Evolutionary conservation across 1,284 basidiomycete species (phyloP).

Genomic region (Cutaneotrichosporon sp.): DNA sequence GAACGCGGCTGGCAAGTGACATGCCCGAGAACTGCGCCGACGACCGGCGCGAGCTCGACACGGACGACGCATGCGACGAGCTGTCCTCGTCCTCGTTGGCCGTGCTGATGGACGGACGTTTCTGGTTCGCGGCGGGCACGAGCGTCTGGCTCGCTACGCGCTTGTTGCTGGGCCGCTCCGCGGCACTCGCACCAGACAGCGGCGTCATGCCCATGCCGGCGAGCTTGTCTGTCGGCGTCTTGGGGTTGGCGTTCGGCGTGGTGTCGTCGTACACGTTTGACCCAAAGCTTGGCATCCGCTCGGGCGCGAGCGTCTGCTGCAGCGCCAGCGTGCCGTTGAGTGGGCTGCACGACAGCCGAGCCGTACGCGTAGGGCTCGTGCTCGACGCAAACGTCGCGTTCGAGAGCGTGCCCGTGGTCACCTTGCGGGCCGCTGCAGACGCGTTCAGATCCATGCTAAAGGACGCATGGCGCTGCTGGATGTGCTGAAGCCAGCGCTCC

Average conservation of each 20-base stretch:
- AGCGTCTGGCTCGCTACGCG: slow-evolving; percentile 45
- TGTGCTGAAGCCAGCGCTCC: slow-evolving; percentile 35
- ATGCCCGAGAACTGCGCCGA: not conserved
- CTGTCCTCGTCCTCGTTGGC: not conserved
- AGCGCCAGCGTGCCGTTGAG: slow-evolving; percentile 32
- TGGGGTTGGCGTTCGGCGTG: slow-evolving; percentile 5
- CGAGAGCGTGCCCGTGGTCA: slow-evolving; percentile 1
- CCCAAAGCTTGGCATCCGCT: slow-evolving; percentile 42
- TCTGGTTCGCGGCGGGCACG: slow-evolving; percentile 27
- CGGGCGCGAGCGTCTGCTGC: slow-evolving; percentile 45
- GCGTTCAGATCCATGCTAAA: slow-evolving; percentile 25
- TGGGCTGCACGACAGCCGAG: slow-evolving; percentile 8
- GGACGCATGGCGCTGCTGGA: slow-evolving; percentile 33
- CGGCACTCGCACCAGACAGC: not conserved
- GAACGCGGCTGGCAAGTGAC: too few species aligned
- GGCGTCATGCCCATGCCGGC: slow-evolving; percentile 8
- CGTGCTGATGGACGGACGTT: slow-evolving; percentile 7
- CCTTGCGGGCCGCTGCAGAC: slow-evolving; percentile 14
- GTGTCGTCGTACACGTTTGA: slow-evolving; percentile 2
- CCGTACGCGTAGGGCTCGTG: not conserved
- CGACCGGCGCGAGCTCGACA: not conserved
- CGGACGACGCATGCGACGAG: not conserved
- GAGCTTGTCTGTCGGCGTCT: slow-evolving; percentile 2
- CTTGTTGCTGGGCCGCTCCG: slow-evolving; percentile 41
- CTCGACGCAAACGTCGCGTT: slow-evolving; percentile 10